These are phyloP conservation scores for Melanogaster broomeanus DNA, from an alignment of 768 basidiomycete species.

Conservation along the genomic window DNA sequence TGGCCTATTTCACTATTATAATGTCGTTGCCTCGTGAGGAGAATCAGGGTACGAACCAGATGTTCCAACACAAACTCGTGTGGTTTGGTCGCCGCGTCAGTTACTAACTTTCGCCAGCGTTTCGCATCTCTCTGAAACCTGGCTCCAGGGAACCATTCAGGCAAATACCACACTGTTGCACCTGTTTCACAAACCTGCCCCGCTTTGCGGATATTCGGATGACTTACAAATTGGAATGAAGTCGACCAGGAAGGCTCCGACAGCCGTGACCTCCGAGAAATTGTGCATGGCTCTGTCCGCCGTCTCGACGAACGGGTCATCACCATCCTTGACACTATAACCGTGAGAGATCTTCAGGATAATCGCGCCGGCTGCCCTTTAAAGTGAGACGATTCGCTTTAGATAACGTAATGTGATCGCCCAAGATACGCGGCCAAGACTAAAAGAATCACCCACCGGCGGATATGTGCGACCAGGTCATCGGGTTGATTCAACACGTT, in stretches of 20 bases:
- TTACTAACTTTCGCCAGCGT: constrained; percentile 12
- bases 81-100: too few relatives aligned
- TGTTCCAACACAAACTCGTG: constrained; percentile 12
- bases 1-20: too few relatives aligned
- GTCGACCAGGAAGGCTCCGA: constrained; percentile 15
- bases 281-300: constrained; percentile 23
- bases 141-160: constrained; percentile 33
- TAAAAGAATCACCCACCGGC: not conserved
- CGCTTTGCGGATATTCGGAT: too few relatives aligned
- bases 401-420: too few relatives aligned
- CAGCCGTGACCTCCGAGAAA: constrained; percentile 2
- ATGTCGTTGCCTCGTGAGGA: too few relatives aligned
- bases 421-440: too few relatives aligned
- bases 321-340: constrained; percentile 26
- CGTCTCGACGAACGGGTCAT: constrained; percentile 35
- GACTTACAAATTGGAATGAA: constrained; percentile 8
- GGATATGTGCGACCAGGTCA: constrained; percentile 3
- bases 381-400: constrained; percentile 9
- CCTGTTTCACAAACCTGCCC: too few relatives aligned
- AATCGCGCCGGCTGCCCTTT: constrained; percentile 34
- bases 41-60: constrained; percentile 7
- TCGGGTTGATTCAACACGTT: constrained; percentile 2
- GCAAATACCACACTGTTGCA: constrained; percentile 29
- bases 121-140: constrained; percentile 27
- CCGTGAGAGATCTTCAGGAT: constrained; percentile 40